Percentiles rank a stretch among this genome's conserved stretches.
Conservation (phyloP, 2,329 filamentous ascomycete species). For the Arthrobotrys entomopaga region DNA sequence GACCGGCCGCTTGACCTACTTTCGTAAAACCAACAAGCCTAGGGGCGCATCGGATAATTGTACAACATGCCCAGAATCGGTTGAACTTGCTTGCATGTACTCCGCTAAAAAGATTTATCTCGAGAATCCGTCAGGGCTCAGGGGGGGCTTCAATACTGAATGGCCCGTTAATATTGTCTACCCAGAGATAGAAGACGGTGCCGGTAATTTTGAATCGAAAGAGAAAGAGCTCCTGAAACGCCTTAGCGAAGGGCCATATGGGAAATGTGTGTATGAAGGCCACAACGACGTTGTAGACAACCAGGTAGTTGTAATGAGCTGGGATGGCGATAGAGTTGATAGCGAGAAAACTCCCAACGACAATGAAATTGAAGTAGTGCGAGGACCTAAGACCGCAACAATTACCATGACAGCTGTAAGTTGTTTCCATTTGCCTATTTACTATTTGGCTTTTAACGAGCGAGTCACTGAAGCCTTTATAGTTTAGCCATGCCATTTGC, state of each 20-base stretch:
- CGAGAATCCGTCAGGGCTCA: constrained; percentile 71
- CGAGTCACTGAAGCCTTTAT: not conserved
- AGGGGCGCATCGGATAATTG: constrained; percentile 80
- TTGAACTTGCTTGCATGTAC: constrained; percentile 80
- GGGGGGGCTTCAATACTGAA: constrained; percentile 70
- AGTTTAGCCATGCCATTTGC: constrained; percentile 83
- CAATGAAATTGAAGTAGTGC: constrained; percentile 59
- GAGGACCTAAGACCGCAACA: constrained; percentile 81
- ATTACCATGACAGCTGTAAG: constrained; percentile 86
- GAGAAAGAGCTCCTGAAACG: constrained; percentile 60
- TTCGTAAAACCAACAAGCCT: constrained; percentile 80
- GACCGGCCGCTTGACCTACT: constrained; percentile 79
- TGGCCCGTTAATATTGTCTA: constrained; percentile 94
- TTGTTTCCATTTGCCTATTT: not conserved
- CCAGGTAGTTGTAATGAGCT: constrained; percentile 85
- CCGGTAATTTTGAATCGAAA: constrained; percentile 65
- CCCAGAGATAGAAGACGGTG: constrained; percentile 84
- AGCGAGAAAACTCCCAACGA: constrained; percentile 44
- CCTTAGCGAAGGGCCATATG: constrained; percentile 70
- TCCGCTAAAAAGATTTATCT: constrained; percentile 86
- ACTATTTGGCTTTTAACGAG: not conserved
- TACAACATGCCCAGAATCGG: constrained; percentile 72
- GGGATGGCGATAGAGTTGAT: constrained; percentile 73
- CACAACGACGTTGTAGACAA: constrained; percentile 96
- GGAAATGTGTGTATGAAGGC: constrained; percentile 91